phyloP scores from a whole-genome alignment of 345 rosid genomes.

The Pugionium dolabratum region DNA sequence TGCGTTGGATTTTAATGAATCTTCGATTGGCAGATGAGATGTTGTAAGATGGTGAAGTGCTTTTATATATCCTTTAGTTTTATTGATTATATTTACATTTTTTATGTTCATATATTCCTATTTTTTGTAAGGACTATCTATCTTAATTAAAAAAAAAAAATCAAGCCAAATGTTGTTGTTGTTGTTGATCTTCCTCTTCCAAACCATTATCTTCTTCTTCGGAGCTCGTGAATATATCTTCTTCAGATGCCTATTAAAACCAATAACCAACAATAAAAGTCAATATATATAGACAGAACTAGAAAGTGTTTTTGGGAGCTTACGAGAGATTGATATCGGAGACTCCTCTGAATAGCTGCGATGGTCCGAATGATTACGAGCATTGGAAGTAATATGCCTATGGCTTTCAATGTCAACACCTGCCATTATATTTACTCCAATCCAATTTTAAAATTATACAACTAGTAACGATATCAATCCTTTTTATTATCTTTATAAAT shows the following conservation, averaged over 20 bases:
- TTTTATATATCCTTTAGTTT: no score
- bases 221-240: slow-evolving; percentile 21
- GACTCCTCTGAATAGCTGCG: slow-evolving; percentile 54
- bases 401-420: slow-evolving; percentile 61
- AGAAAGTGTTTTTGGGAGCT: slow-evolving; percentile 22
- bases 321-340: slow-evolving; percentile 49
- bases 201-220: slow-evolving; percentile 33
- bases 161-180: slow-evolving; percentile 38
- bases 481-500: not conserved
- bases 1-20: no score
- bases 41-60: no score
- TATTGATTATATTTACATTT: not conserved
- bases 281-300: not conserved
- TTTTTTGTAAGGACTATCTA: not conserved
- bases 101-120: slow-evolving; percentile 7
- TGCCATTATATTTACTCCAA: slow-evolving; percentile 32
- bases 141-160: not conserved
- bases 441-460: not conserved
- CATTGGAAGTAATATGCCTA: slow-evolving; percentile 82
- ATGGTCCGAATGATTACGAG: slow-evolving; percentile 57
- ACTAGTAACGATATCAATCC: not conserved
- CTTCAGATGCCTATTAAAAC: slow-evolving; percentile 40
- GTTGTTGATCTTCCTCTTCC: slow-evolving; percentile 33
- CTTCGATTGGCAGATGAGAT: no score
- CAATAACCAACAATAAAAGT: not conserved